Conservation (phyloP, 2,329 filamentous ascomycete species). For the Endocalyx cinctus region DNA sequence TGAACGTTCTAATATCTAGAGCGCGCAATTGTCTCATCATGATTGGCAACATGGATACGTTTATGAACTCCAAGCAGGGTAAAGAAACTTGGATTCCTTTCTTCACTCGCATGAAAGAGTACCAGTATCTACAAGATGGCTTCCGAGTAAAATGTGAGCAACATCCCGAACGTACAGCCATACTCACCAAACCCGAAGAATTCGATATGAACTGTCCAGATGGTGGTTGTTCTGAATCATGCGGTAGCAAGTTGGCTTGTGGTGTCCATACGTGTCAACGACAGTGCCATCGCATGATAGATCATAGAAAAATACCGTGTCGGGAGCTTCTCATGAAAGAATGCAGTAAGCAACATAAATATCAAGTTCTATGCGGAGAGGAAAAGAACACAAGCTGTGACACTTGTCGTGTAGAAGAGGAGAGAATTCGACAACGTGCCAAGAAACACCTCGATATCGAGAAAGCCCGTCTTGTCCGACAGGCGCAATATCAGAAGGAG, state of each 20-base stretch:
- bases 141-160: constrained; percentile 56
- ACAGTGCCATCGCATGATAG: constrained; percentile 56
- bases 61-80: constrained; percentile 55
- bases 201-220: constrained; percentile 63
- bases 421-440: constrained; percentile 36
- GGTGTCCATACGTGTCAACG: constrained; percentile 53
- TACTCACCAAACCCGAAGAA: constrained; percentile 47
- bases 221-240: constrained; percentile 62
- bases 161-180: constrained; percentile 45
- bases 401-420: constrained; percentile 48
- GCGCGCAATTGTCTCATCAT: constrained; percentile 63
- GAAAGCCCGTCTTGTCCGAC: constrained; percentile 35
- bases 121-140: constrained; percentile 50
- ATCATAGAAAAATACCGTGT: constrained; percentile 49
- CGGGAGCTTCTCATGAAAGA: neutral
- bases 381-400: constrained; percentile 39
- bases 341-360: neutral
- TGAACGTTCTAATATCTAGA: constrained; percentile 67
- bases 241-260: constrained; percentile 49
- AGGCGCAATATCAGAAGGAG: constrained; percentile 39
- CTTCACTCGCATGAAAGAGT: constrained; percentile 49
- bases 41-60: constrained; percentile 66
- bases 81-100: constrained; percentile 52
- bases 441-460: constrained; percentile 49
- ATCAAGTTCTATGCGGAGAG: neutral